Evolutionary conservation across 306 rosid genomes (phyloP), one percentile per base, ranked within the genome.

Genomic region (Rubus idaeus): DNA sequence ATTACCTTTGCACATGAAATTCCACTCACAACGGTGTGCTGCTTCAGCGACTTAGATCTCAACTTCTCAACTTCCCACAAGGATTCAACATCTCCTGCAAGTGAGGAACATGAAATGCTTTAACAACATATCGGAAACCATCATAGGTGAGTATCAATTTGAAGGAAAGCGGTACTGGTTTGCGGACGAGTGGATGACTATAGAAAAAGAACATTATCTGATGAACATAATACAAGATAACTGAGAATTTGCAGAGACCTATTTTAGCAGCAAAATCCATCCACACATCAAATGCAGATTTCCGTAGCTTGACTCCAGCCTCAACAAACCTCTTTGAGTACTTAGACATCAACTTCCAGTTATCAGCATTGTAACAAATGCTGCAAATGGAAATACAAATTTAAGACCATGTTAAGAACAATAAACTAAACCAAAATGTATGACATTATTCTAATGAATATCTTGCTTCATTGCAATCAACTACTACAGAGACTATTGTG

Each of bases 1-100:
- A 55, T 70, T 73, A 94, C 98, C 98, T 94, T 94, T 60, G 87
- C 94, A 76, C 96, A 87, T 56, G 97, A 81, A 84, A 94, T 80
- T 50, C 94, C 97, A 81, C 80, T 89, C 72, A 77, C 69, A 81
- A 95, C 79, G 56, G 91, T 88, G 63, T 92, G 97, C 64, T 68
- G 84, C 87, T 92, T 92, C 87, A 61, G 79, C 44, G 91, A 68
- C 82, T 88, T 84, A 4, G 94, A 88, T 83, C 97, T 88, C 79
- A 92, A 75, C 80, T 87, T 88, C 86, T 95, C 92, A 77, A 87
- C 85, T 86, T 81, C 87, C 96, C 93, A 88, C 74, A 92, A 83
- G 52, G 92, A 80, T 53, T 86, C 86, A 4, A 68, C 87, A 70
- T 92, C 96, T 68, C 97, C 98, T 94, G 57, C 64, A 79, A 79